Evolutionary conservation across 2,329 filamentous ascomycete genomes (phyloP).

Genomic region (Colletotrichum caudatum): DNA sequence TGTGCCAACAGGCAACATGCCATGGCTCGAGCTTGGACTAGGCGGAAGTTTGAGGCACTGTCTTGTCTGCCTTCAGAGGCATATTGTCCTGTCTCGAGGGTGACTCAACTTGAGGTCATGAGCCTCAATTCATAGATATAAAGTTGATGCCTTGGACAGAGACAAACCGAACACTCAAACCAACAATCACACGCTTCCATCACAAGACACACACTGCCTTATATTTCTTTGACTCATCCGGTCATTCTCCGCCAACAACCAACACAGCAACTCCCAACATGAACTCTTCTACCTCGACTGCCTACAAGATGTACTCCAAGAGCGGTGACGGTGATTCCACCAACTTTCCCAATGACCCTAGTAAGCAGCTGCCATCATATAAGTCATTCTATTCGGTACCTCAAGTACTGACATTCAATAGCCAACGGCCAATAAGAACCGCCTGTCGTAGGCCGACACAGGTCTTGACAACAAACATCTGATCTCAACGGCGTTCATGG

Average conservation of each 20-base stretch:
- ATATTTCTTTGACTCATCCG: background rate
- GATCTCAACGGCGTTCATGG: slow-evolving; percentile 25
- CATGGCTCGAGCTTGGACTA: background rate
- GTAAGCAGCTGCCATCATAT: slow-evolving; percentile 1
- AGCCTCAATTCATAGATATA: background rate
- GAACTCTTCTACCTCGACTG: background rate
- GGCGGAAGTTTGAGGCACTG: slow-evolving; percentile 2
- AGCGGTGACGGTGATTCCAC: background rate
- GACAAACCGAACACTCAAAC: background rate
- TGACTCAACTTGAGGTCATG: slow-evolving; percentile 10
- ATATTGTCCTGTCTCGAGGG: slow-evolving; percentile 2
- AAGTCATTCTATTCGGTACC: background rate
- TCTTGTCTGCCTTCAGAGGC: slow-evolving; percentile 20
- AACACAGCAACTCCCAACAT: background rate
- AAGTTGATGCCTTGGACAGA: slow-evolving; percentile 15
- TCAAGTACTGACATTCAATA: slow-evolving; percentile 1
- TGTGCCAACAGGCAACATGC: background rate
- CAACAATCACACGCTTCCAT: background rate
- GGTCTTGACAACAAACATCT: background rate
- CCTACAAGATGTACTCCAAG: slow-evolving; percentile 1
- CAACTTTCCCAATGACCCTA: slow-evolving; percentile 20
- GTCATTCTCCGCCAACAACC: background rate
- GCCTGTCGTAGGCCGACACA: background rate
- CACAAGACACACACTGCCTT: background rate
- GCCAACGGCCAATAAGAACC: slow-evolving; percentile 17